Evolutionary conservation across 129 eudicot species (phyloP).

Genomic region (Tanacetum coccineum): DNA sequence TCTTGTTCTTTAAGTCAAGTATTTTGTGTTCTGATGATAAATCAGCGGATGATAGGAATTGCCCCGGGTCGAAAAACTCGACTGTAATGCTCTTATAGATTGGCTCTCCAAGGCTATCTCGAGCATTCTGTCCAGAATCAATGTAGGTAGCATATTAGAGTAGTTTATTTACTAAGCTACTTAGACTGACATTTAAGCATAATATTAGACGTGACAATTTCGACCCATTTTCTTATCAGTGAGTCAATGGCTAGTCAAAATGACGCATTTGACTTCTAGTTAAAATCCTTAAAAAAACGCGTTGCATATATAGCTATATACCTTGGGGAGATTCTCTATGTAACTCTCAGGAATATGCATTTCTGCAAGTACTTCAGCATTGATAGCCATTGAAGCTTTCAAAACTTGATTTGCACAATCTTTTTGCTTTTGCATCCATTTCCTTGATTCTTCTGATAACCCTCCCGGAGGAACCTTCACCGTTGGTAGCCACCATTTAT

Average conservation of each 20-base stretch:
- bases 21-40: slow-evolving; percentile 68
- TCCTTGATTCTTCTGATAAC: slow-evolving; percentile 54
- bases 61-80: slow-evolving; percentile 68
- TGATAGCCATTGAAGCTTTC: slow-evolving; percentile 87
- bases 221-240: too few species aligned
- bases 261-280: too few species aligned
- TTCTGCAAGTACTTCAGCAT: slow-evolving; percentile 69
- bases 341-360: slow-evolving; percentile 80
- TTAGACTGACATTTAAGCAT: background rate
- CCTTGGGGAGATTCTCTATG: slow-evolving; percentile 66
- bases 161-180: background rate
- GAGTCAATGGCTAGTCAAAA: too few species aligned
- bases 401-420: slow-evolving; percentile 82
- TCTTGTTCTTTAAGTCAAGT: slow-evolving; percentile 76
- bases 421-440: slow-evolving; percentile 66
- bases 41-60: slow-evolving; percentile 63
- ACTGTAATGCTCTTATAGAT: slow-evolving; percentile 67
- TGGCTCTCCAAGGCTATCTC: slow-evolving; percentile 65
- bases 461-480: slow-evolving; percentile 74
- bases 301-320: slow-evolving; percentile 12
- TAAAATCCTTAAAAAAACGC: too few species aligned
- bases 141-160: background rate
- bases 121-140: slow-evolving; percentile 48
- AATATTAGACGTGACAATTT: background rate
- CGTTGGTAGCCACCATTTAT: slow-evolving; percentile 85